A percentile compares a stretch with the other conserved stretches of the same genome.
phyloP scores from a whole-genome alignment of 495 filamentous ascomycete species.

The Aeminium ludgeri region DNA sequence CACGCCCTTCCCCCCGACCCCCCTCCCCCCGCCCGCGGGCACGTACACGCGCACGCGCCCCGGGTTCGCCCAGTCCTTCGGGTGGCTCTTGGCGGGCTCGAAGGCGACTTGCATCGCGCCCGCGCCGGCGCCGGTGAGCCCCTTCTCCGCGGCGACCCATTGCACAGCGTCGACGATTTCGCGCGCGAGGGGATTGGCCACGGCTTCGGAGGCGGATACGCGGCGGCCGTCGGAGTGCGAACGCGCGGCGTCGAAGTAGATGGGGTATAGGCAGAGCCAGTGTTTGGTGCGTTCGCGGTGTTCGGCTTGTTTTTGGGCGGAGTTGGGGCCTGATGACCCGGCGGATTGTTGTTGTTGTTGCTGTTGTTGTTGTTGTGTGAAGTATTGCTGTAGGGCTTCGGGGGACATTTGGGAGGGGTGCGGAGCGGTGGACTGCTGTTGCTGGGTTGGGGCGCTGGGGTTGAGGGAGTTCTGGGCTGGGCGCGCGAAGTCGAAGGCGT shows the following conservation, averaged over 20 bases:
- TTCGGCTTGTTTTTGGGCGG: constrained; percentile 1
- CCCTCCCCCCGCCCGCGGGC: constrained; percentile 36
- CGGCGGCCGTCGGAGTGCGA: constrained; percentile 62
- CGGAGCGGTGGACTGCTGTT: neutral
- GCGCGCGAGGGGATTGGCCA: constrained; percentile 71
- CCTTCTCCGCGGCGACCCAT: constrained; percentile 39
- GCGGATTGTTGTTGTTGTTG: neutral
- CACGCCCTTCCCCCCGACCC: too few relatives aligned
- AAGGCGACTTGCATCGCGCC: constrained; percentile 48
- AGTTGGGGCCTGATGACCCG: too few relatives aligned
- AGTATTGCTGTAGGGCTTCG: constrained; percentile 3
- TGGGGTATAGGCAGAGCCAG: constrained; percentile 79
- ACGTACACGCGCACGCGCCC: constrained; percentile 69
- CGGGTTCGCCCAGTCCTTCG: constrained; percentile 94
- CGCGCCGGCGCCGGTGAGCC: neutral
- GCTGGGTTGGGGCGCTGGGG: too few relatives aligned
- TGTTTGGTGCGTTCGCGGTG: constrained; percentile 28
- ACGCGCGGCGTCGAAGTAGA: constrained; percentile 78
- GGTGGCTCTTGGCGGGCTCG: constrained; percentile 83
- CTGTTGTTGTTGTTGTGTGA: neutral
- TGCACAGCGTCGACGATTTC: constrained; percentile 78
- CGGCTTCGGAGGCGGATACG: constrained; percentile 52
- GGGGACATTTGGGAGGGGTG: constrained; percentile 7
- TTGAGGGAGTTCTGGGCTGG: too few relatives aligned
- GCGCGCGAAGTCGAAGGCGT: constrained; percentile 16